Evolutionary conservation across 805 yeast genomes (phyloP).

Genomic region (Yarrowia divulgata): DNA sequence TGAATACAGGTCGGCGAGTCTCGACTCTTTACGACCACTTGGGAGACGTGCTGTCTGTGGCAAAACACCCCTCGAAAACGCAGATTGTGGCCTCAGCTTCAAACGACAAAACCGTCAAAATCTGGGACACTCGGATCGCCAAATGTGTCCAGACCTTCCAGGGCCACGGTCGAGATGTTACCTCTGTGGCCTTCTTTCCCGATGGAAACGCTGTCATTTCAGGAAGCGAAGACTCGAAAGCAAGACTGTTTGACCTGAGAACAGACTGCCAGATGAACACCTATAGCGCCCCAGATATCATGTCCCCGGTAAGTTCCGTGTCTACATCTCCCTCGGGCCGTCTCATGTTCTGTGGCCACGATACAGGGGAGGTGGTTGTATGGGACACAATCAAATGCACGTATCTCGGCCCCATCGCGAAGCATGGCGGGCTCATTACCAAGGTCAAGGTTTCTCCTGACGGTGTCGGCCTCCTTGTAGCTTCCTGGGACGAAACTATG

Average conservation of each 20-base stretch:
- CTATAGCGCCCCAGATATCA: constrained; percentile 55
- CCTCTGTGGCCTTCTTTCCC: constrained; percentile 67
- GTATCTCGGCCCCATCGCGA: constrained; percentile 69
- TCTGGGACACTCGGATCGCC: constrained; percentile 78
- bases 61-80: constrained; percentile 67
- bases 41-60: constrained; percentile 60
- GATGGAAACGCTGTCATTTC: constrained; percentile 73
- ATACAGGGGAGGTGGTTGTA: constrained; percentile 74
- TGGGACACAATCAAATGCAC: constrained; percentile 79
- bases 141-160: constrained; percentile 52
- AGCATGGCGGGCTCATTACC: constrained; percentile 67
- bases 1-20: constrained; percentile 60
- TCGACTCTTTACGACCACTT: constrained; percentile 52
- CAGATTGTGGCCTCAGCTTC: constrained; percentile 74
- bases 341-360: constrained; percentile 73
- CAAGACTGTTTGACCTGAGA: constrained; percentile 76
- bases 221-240: constrained; percentile 80
- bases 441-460: constrained; percentile 72
- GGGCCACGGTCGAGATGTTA: constrained; percentile 70
- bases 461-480: constrained; percentile 78
- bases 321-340: constrained; percentile 71
- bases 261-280: constrained; percentile 71
- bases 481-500: constrained; percentile 76
- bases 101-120: constrained; percentile 68
- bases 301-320: constrained; percentile 64